These are phyloP conservation scores for Decorospora gaudefroyi DNA, from an alignment of 2,329 filamentous ascomycete species.

Conservation along the genomic window DNA sequence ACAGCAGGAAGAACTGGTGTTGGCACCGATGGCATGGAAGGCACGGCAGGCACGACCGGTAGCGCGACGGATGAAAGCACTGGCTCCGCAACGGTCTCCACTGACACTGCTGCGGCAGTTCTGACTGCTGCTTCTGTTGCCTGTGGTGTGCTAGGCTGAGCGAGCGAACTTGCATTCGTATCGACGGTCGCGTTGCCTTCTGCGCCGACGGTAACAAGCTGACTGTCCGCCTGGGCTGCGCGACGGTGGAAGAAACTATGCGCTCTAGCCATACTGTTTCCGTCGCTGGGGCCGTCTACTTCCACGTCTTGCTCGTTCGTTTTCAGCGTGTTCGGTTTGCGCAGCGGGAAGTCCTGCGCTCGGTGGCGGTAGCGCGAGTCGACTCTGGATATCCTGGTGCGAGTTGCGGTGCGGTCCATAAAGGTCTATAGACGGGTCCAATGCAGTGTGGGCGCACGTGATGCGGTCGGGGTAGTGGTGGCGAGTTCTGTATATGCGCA, in stretches of 20 bases:
- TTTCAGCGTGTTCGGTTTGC: conserved; percentile 6
- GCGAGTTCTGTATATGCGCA: conserved; percentile 23
- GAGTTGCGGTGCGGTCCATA: conserved; percentile 38
- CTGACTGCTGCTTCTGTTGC: background rate
- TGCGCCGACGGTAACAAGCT: conserved; percentile 37
- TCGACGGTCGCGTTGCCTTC: conserved; percentile 41
- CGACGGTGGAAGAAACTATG: conserved; percentile 46
- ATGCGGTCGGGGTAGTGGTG: conserved; percentile 29
- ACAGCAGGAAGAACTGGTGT: conserved; percentile 23
- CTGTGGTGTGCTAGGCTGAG: conserved; percentile 16
- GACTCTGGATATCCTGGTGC: conserved; percentile 33
- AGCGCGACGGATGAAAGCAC: conserved; percentile 10
- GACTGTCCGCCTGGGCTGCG: conserved; percentile 21
- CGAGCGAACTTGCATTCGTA: conserved; percentile 34
- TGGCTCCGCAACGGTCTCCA: conserved; percentile 2
- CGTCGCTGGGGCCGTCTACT: conserved; percentile 22
- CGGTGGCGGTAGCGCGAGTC: conserved; percentile 32
- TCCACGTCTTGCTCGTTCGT: conserved; percentile 19
- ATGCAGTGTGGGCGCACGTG: conserved; percentile 24
- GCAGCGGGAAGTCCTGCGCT: conserved; percentile 17
- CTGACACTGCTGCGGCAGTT: conserved; percentile 5
- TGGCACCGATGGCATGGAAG: conserved; percentile 20
- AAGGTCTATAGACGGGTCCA: conserved; percentile 14
- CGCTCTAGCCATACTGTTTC: conserved; percentile 35
- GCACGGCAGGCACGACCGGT: conserved; percentile 10